These are phyloP conservation scores for Podospora pseudocomata DNA, from an alignment of 495 filamentous ascomycete species.

Conservation along the genomic window DNA sequence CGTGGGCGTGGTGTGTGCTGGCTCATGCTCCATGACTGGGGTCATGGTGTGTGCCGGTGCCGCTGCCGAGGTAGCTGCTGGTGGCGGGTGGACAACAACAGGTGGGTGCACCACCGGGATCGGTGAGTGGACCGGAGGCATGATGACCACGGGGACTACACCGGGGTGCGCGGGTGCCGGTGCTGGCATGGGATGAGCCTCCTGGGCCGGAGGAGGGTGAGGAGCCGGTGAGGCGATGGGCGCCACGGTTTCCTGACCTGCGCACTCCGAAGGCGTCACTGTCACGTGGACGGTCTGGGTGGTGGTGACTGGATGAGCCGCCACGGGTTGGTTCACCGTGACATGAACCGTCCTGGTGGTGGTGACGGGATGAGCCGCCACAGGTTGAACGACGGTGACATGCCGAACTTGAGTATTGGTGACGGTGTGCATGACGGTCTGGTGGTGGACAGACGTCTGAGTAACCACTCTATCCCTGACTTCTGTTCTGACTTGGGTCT, in stretches of 20 bases:
- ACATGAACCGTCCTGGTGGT: slow-evolving; percentile 3
- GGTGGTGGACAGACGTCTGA: slow-evolving; percentile 2
- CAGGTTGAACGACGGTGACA: neutral
- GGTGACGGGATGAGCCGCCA: slow-evolving; percentile 2
- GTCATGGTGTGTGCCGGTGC: slow-evolving; percentile 1
- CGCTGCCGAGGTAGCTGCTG: neutral
- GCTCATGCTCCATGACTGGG: neutral
- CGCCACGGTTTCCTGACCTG: neutral
- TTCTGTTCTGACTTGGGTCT: slow-evolving; percentile 1
- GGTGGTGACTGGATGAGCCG: neutral
- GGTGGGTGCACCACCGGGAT: neutral
- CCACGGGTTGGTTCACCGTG: neutral
- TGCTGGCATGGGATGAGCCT: neutral
- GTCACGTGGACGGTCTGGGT: slow-evolving; percentile 1
- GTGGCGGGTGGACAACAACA: neutral
- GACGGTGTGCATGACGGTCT: slow-evolving; percentile 1
- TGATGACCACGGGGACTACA: slow-evolving; percentile 1
- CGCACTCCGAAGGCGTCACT: neutral
- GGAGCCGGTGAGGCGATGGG: neutral
- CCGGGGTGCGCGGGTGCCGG: neutral
- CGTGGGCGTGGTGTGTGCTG: neutral
- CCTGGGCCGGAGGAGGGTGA: neutral
- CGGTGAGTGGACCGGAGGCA: neutral
- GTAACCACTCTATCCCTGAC: neutral
- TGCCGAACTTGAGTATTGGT: slow-evolving; percentile 1